phyloP scores from a whole-genome alignment of 805 yeast species.

The Cyberlindnera petersonii region DNA sequence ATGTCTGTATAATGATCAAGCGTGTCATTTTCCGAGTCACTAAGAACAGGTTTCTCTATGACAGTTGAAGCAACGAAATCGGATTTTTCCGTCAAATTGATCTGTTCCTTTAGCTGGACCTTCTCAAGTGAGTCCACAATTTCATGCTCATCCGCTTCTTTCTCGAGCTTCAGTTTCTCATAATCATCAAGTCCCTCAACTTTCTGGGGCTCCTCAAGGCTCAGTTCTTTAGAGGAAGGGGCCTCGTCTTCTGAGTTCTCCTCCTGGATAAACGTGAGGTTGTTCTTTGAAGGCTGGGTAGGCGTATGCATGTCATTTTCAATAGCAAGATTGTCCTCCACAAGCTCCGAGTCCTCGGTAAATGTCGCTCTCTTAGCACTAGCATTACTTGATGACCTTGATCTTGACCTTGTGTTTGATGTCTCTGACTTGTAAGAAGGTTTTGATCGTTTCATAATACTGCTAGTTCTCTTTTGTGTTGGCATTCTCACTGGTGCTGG shows the following conservation, averaged over 20 bases:
- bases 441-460: constrained; percentile 17
- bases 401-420: constrained; percentile 8
- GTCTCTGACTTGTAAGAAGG: constrained; percentile 8
- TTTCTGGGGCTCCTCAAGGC: constrained; percentile 10
- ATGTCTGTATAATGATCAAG: constrained; percentile 18
- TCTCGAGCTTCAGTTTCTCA: constrained; percentile 10
- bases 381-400: constrained; percentile 13
- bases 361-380: constrained; percentile 18
- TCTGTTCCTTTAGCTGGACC: constrained; percentile 4
- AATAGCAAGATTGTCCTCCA: constrained; percentile 20
- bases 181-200: constrained; percentile 10
- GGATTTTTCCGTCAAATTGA: neutral
- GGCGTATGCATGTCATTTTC: constrained; percentile 5
- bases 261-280: constrained; percentile 20
- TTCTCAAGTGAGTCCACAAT: constrained; percentile 3
- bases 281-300: neutral
- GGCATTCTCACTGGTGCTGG: constrained; percentile 15
- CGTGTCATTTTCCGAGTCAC: constrained; percentile 14
- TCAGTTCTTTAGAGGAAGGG: neutral
- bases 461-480: constrained; percentile 10
- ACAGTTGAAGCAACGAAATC: constrained; percentile 1
- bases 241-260: constrained; percentile 9
- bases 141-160: constrained; percentile 10
- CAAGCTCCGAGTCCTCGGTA: constrained; percentile 21
- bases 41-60: neutral